These are phyloP conservation scores for Cyberlindnera samutprakarnensis DNA, from an alignment of 805 yeast genomes.

Conservation along the genomic window DNA sequence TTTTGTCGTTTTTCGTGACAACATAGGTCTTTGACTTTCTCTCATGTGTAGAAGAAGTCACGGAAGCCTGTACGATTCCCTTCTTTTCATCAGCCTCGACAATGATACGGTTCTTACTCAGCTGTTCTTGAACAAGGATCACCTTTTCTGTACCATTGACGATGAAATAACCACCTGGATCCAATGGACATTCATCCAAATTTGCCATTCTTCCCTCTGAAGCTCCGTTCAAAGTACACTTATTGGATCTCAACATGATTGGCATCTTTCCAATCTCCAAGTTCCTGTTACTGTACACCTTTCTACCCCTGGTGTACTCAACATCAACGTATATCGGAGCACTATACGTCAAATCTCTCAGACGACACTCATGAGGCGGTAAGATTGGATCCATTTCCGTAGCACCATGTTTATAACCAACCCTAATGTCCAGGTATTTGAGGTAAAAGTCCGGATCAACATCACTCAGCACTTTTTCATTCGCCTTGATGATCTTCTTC, in stretches of 20 bases:
- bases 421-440: constrained; percentile 87
- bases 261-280: constrained; percentile 98
- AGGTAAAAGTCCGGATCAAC: constrained; percentile 96
- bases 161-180: constrained; percentile 97
- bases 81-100: constrained; percentile 97
- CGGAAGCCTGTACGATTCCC: constrained; percentile 92
- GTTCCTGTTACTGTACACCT: constrained; percentile 82
- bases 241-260: constrained; percentile 91
- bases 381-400: constrained; percentile 48
- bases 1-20: constrained; percentile 81
- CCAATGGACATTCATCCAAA: constrained; percentile 90
- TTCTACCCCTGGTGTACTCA: constrained; percentile 92
- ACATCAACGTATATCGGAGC: constrained; percentile 97
- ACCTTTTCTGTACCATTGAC: constrained; percentile 98
- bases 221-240: constrained; percentile 78
- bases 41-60: constrained; percentile 96
- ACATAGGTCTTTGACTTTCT: constrained; percentile 96
- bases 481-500: constrained; percentile 87
- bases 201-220: constrained; percentile 80
- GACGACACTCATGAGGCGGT: constrained; percentile 93
- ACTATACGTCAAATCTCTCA: constrained; percentile 88
- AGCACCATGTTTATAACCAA: constrained; percentile 70
- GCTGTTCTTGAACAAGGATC: constrained; percentile 92
- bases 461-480: constrained; percentile 81
- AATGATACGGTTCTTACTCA: constrained; percentile 93